These are phyloP conservation scores for Candolleomyces aberdarensis DNA, from an alignment of 768 basidiomycete species.

Conservation along the genomic window DNA sequence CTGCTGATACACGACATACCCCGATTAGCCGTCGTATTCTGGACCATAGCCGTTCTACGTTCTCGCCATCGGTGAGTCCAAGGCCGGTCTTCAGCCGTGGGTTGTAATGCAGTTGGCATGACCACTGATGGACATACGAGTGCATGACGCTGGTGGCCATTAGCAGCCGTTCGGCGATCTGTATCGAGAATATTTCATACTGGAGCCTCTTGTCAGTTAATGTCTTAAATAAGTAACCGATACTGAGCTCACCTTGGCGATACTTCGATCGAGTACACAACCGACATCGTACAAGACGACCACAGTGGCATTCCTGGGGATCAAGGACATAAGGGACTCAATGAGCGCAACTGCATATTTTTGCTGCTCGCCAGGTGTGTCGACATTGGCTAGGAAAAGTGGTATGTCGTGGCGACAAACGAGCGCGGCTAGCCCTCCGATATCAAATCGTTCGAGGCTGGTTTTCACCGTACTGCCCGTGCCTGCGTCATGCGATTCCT, in stretches of 20 bases:
- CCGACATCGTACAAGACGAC: slow-evolving; percentile 25
- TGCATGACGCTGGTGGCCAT: slow-evolving; percentile 35
- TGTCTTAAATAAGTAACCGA: not conserved
- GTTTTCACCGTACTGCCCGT: slow-evolving; percentile 16
- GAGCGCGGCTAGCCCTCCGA: slow-evolving; percentile 8
- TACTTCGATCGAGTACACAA: slow-evolving; percentile 25
- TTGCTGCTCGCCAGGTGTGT: slow-evolving; percentile 34
- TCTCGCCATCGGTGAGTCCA: slow-evolving; percentile 31
- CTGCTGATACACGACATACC: slow-evolving; percentile 24
- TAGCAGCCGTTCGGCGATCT: slow-evolving; percentile 14
- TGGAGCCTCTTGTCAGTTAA: not conserved
- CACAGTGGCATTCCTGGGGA: slow-evolving; percentile 24
- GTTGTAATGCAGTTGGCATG: slow-evolving; percentile 30
- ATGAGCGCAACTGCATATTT: slow-evolving; percentile 34
- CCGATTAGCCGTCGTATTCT: slow-evolving; percentile 28
- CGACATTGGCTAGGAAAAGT: slow-evolving; percentile 9
- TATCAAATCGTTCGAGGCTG: slow-evolving; percentile 2
- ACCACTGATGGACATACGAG: slow-evolving; percentile 26
- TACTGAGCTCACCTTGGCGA: slow-evolving; percentile 18
- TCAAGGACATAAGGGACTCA: slow-evolving; percentile 20
- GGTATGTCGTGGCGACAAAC: slow-evolving; percentile 4
- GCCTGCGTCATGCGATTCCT: slow-evolving; percentile 29
- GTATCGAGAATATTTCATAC: slow-evolving; percentile 23
- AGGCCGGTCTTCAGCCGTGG: slow-evolving; percentile 24
- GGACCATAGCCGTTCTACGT: slow-evolving; percentile 33